Conservation (phyloP, 2,329 filamentous ascomycete genomes). For the Fonsecaea monophora region DNA sequence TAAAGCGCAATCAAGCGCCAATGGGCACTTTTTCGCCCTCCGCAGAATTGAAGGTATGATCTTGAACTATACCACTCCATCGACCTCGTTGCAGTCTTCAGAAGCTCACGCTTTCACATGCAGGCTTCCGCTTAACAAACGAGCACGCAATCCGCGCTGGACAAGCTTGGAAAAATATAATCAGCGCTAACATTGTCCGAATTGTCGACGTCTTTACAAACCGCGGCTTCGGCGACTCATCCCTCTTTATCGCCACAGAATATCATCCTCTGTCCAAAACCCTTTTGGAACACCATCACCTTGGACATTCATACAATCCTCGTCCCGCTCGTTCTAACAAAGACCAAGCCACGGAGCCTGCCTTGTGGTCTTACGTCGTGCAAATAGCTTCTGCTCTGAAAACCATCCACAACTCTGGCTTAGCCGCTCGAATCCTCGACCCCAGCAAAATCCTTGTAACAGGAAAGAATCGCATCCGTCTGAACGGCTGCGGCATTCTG, state of each 20-base stretch:
- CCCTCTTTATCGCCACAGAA: constrained; percentile 89
- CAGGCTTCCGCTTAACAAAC: constrained; percentile 83
- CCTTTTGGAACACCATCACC: constrained; percentile 76
- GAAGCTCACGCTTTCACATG: neutral
- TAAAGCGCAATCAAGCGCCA: constrained; percentile 88
- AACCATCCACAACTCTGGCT: constrained; percentile 77
- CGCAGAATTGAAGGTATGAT: constrained; percentile 76
- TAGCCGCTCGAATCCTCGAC: constrained; percentile 86
- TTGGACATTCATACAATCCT: constrained; percentile 46
- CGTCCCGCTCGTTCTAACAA: constrained; percentile 54
- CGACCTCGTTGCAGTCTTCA: neutral
- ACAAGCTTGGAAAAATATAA: constrained; percentile 86
- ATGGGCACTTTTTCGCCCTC: constrained; percentile 85
- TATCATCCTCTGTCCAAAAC: constrained; percentile 93
- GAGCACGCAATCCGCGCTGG: constrained; percentile 86
- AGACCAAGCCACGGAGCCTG: constrained; percentile 69
- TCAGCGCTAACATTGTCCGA: constrained; percentile 80
- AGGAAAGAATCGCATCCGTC: constrained; percentile 84
- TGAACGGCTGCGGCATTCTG: constrained; percentile 86
- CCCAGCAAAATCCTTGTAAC: constrained; percentile 89
- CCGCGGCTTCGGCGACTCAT: constrained; percentile 90
- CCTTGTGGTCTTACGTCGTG: constrained; percentile 89
- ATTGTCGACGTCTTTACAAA: constrained; percentile 94
- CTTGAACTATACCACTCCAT: neutral
- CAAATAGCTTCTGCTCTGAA: constrained; percentile 89